phyloP scores from a whole-genome alignment of 75 land plant species.

The Larix kaempferi region DNA sequence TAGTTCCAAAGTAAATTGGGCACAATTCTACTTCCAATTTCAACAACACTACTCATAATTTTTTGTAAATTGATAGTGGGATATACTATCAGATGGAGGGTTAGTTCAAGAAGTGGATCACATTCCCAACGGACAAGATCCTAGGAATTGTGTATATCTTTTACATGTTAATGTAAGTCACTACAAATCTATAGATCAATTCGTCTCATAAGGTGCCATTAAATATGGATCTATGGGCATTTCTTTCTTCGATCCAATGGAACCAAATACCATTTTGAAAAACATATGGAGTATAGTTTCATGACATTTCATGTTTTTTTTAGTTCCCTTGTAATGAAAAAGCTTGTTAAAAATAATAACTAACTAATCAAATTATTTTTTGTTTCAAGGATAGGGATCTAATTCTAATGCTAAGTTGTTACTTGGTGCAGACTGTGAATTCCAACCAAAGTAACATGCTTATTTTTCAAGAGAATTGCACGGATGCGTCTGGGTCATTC shows the following conservation, averaged over 20 bases:
- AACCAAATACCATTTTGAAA: neutral
- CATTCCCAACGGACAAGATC: slow-evolving; percentile 26
- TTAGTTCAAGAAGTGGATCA: slow-evolving; percentile 22
- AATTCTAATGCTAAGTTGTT: neutral
- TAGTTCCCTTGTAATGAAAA: neutral
- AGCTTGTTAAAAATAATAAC: neutral
- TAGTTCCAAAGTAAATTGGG: too few species aligned
- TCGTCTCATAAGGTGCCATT: neutral
- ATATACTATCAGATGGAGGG: slow-evolving; percentile 24
- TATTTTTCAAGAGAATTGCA: slow-evolving; percentile 19
- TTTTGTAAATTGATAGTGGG: neutral
- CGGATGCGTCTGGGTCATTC: slow-evolving; percentile 14
- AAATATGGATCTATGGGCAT: neutral
- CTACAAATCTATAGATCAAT: neutral
- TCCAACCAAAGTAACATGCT: slow-evolving; percentile 32
- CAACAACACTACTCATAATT: too few species aligned
- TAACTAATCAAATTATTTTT: neutral
- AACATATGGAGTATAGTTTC: neutral
- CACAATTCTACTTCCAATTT: too few species aligned
- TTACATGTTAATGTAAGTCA: slow-evolving; percentile 8
- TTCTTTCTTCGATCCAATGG: neutral
- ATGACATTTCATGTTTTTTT: neutral
- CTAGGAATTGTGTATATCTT: slow-evolving; percentile 20
- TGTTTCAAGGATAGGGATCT: too few species aligned
- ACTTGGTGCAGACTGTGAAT: slow-evolving; percentile 50